These are phyloP conservation scores for Yamadazyma trypodendri DNA, from an alignment of 1,139 yeast species.

Conservation along the genomic window DNA sequence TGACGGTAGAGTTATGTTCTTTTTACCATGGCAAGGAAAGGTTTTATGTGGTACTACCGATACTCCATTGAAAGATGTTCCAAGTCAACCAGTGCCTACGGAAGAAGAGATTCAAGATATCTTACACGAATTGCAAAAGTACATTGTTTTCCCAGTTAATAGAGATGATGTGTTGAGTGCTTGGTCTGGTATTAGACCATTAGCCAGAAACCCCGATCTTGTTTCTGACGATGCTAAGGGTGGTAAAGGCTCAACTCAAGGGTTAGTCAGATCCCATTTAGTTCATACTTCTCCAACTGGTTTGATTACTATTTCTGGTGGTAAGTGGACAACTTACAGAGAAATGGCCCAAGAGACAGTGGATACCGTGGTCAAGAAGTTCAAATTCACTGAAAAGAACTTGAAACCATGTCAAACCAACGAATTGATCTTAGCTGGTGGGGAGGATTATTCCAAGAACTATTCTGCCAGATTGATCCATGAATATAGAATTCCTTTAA, in stretches of 20 bases:
- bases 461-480: slow-evolving; percentile 80
- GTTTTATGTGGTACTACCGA: slow-evolving; percentile 97
- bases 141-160: slow-evolving; percentile 83
- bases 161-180: slow-evolving; percentile 92
- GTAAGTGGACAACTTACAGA: slow-evolving; percentile 98
- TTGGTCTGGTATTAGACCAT: slow-evolving; percentile 96
- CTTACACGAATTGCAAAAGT: slow-evolving; percentile 82
- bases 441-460: slow-evolving; percentile 63
- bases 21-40: slow-evolving; percentile 97
- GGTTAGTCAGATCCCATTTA: slow-evolving; percentile 87
- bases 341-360: slow-evolving; percentile 97
- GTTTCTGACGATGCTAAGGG: slow-evolving; percentile 37
- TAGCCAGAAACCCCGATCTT: slow-evolving; percentile 81
- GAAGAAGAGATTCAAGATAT: slow-evolving; percentile 92
- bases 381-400: slow-evolving; percentile 33
- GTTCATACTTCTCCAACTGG: slow-evolving; percentile 71
- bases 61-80: slow-evolving; percentile 71
- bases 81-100: slow-evolving; percentile 79
- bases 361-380: slow-evolving; percentile 63
- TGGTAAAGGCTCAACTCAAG: slow-evolving; percentile 45
- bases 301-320: slow-evolving; percentile 88
- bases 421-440: slow-evolving; percentile 69
- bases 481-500: slow-evolving; percentile 69
- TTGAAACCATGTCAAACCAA: slow-evolving; percentile 64
- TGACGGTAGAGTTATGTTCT: slow-evolving; percentile 96